Evolutionary conservation across 1,284 basidiomycete species (phyloP).

Genomic region (Malassezia slooffiae): DNA sequence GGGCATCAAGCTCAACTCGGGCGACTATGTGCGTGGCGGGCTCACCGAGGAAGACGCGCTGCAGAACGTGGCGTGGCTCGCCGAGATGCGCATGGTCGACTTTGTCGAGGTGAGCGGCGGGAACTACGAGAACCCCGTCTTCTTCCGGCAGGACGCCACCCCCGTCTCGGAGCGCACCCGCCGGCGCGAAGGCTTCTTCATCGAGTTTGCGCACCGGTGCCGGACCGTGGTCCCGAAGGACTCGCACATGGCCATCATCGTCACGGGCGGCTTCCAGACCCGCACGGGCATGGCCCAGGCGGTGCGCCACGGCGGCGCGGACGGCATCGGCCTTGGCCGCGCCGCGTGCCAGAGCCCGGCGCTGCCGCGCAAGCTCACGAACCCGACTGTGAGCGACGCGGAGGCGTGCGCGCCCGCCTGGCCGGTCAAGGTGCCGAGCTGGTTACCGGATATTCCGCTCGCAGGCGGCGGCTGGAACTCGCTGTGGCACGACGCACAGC

Average conservation of each 20-base stretch:
- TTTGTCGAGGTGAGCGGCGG: slow-evolving; percentile 80
- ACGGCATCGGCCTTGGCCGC: slow-evolving; percentile 11
- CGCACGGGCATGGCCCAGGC: slow-evolving; percentile 56
- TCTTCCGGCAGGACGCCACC: slow-evolving; percentile 22
- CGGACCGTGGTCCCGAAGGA: slow-evolving; percentile 22
- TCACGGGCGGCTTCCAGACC: slow-evolving; percentile 68
- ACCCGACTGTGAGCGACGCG: slow-evolving; percentile 6
- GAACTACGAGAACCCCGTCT: slow-evolving; percentile 69
- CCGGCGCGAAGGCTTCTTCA: slow-evolving; percentile 51
- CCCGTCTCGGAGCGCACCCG: slow-evolving; percentile 18
- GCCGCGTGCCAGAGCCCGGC: slow-evolving; percentile 6
- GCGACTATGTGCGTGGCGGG: slow-evolving; percentile 61
- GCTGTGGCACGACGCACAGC: slow-evolving; percentile 12
- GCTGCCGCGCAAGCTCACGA: slow-evolving; percentile 7
- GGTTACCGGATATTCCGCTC: slow-evolving; percentile 4
- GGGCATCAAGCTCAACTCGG: slow-evolving; percentile 70
- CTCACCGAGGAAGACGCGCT: slow-evolving; percentile 54
- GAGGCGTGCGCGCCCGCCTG: slow-evolving; percentile 1
- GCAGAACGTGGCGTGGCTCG: slow-evolving; percentile 57
- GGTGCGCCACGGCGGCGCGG: slow-evolving; percentile 13
- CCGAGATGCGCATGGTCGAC: slow-evolving; percentile 59
- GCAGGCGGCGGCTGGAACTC: slow-evolving; percentile 9
- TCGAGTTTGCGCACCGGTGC: slow-evolving; percentile 48
- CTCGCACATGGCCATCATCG: slow-evolving; percentile 54
- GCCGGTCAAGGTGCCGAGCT: not conserved